phyloP scores from a whole-genome alignment of 2,329 filamentous ascomycete genomes.

The Cercospora citrullina region DNA sequence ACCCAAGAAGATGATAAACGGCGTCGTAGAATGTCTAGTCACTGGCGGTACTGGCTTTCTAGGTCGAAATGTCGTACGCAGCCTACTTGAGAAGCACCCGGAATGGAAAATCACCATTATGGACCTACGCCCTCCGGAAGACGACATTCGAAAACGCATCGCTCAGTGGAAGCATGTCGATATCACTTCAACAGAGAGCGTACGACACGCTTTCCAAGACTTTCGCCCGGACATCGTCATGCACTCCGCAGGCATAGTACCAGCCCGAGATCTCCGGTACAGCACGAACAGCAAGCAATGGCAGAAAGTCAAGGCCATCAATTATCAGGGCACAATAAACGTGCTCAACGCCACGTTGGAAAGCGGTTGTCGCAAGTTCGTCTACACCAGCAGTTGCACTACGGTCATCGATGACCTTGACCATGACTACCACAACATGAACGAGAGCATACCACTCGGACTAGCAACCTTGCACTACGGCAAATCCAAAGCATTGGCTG shows the following conservation, averaged over 20 bases:
- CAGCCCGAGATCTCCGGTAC: constrained; percentile 44
- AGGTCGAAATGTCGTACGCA: constrained; percentile 45
- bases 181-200: constrained; percentile 40
- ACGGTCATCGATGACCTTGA: constrained; percentile 76
- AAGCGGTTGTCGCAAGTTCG: constrained; percentile 72
- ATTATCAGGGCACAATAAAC: constrained; percentile 80
- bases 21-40: constrained; percentile 40
- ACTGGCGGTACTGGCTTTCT: constrained; percentile 53
- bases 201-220: constrained; percentile 52
- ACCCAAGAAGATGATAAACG: constrained; percentile 30
- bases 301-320: constrained; percentile 74
- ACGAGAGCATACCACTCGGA: constrained; percentile 74
- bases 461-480: constrained; percentile 77
- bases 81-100: constrained; percentile 41
- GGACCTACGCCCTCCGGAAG: constrained; percentile 40
- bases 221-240: constrained; percentile 79
- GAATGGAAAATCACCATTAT: constrained; percentile 45
- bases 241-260: constrained; percentile 70
- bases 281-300: constrained; percentile 40
- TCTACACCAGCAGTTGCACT: constrained; percentile 88
- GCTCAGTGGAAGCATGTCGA: constrained; percentile 42
- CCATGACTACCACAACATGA: constrained; percentile 76
- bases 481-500: constrained; percentile 83
- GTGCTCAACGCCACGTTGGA: constrained; percentile 72
- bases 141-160: constrained; percentile 28